Conservation (phyloP, 1,139 yeast species). For the Candida smagusa region DNA sequence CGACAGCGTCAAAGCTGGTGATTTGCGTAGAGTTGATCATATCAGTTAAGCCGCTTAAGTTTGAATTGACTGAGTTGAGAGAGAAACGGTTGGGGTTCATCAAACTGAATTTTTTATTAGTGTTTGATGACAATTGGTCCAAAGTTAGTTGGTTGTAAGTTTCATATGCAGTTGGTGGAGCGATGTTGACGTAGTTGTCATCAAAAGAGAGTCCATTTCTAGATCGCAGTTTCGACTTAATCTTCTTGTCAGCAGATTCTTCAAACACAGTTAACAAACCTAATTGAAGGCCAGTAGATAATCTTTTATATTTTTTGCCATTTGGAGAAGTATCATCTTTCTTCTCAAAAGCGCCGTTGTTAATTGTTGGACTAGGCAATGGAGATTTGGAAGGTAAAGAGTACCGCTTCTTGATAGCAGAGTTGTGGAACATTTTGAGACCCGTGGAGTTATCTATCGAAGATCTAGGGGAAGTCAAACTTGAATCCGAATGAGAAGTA, state of each 20-base stretch:
- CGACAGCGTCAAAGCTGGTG: constrained; percentile 30
- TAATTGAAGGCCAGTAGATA: constrained; percentile 40
- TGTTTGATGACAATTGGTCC: constrained; percentile 23
- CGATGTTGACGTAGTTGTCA: constrained; percentile 27
- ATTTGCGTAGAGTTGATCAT: constrained; percentile 36
- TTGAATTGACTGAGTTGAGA: constrained; percentile 39
- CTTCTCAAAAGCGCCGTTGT: constrained; percentile 1
- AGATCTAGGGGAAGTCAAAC: constrained; percentile 13
- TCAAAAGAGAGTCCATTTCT: constrained; percentile 19
- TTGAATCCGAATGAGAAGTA: constrained; percentile 15
- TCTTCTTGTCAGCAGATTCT: constrained; percentile 14
- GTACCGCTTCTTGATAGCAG: constrained; percentile 26
- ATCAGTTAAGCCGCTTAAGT: constrained; percentile 42
- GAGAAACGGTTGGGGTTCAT: constrained; percentile 31
- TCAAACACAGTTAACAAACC: constrained; percentile 42
- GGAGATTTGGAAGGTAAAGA: constrained; percentile 21
- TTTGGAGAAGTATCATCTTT: constrained; percentile 6
- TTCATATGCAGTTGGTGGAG: constrained; percentile 25
- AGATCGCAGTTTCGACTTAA: constrained; percentile 2
- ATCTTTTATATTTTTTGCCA: constrained; percentile 29
- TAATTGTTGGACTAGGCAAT: constrained; percentile 7
- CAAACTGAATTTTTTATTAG: constrained; percentile 4
- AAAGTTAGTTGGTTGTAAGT: constrained; percentile 36
- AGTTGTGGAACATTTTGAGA: constrained; percentile 37
- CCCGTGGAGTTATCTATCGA: constrained; percentile 11